Conservation (phyloP, 2,329 filamentous ascomycete species). For the Leptographium galeiforme region DNA sequence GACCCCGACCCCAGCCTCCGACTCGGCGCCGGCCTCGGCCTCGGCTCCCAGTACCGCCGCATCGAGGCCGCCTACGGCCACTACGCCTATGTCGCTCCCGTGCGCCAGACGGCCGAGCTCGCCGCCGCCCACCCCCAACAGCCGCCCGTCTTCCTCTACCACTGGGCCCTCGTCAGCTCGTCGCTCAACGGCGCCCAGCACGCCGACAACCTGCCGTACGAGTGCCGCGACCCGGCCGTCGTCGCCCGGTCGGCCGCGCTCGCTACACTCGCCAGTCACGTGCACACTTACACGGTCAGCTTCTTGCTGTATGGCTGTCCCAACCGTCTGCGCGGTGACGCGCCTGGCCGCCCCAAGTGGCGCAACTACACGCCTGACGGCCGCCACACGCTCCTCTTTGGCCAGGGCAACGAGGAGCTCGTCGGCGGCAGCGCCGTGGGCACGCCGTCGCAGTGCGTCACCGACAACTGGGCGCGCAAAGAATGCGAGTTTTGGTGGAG, state of each 20-base stretch:
- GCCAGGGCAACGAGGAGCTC: constrained; percentile 31
- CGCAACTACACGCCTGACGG: background rate
- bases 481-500: constrained; percentile 35
- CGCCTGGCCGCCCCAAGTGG: background rate
- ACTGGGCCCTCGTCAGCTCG: constrained; percentile 35
- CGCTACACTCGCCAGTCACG: constrained; percentile 24
- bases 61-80: constrained; percentile 40
- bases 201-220: constrained; percentile 34
- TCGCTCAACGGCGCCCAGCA: constrained; percentile 31
- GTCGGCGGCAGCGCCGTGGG: constrained; percentile 24
- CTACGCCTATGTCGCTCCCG: constrained; percentile 38
- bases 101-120: constrained; percentile 31
- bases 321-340: background rate
- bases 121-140: background rate
- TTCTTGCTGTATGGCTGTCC: constrained; percentile 30
- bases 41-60: constrained; percentile 34
- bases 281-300: constrained; percentile 34
- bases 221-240: constrained; percentile 24
- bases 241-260: constrained; percentile 23
- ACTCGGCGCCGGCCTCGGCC: constrained; percentile 13
- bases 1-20: constrained; percentile 22
- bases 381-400: constrained; percentile 26
- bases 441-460: constrained; percentile 22
- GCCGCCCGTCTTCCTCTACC: constrained; percentile 37
- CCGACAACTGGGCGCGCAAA: constrained; percentile 26